Evolutionary conservation across 83 land plant species (phyloP).

Genomic region (Diphasiastrum complanatum): DNA sequence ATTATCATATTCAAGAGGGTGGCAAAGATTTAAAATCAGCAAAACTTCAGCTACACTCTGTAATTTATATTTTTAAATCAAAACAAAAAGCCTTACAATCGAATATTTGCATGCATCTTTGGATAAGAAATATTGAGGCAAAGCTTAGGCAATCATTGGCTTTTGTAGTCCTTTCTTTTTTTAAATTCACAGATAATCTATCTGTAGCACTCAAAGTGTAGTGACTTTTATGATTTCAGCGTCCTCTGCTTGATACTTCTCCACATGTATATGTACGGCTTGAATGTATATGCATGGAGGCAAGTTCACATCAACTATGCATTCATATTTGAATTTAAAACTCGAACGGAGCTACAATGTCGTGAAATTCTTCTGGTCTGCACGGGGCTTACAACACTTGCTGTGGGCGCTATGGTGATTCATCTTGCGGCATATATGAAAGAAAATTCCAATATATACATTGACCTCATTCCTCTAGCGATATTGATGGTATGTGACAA

Average conservation of each 20-base stretch:
- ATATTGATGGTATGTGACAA: slow-evolving; percentile 20
- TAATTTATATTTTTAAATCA: too few species aligned
- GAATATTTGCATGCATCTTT: too few species aligned
- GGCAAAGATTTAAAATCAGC: not conserved
- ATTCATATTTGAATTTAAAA: slow-evolving; percentile 38
- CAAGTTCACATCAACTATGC: slow-evolving; percentile 33
- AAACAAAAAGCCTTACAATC: too few species aligned
- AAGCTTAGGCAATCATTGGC: too few species aligned
- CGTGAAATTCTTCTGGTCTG: slow-evolving; percentile 30
- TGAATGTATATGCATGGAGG: slow-evolving; percentile 32
- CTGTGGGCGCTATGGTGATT: slow-evolving; percentile 13
- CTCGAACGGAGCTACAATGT: slow-evolving; percentile 24
- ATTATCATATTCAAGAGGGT: not conserved
- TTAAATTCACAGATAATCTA: too few species aligned
- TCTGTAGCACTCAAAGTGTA: too few species aligned
- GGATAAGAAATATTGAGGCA: too few species aligned
- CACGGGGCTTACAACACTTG: slow-evolving; percentile 23
- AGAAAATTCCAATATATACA: not conserved
- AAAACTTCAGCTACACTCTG: not conserved
- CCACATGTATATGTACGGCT: slow-evolving; percentile 42
- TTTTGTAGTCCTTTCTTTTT: too few species aligned
- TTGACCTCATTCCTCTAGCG: slow-evolving; percentile 15
- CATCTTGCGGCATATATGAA: slow-evolving; percentile 14
- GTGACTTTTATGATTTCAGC: slow-evolving; percentile 17
- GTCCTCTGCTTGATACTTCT: slow-evolving; percentile 19